These are phyloP conservation scores for Trametes elegans DNA, from an alignment of 768 basidiomycete species.

Conservation along the genomic window DNA sequence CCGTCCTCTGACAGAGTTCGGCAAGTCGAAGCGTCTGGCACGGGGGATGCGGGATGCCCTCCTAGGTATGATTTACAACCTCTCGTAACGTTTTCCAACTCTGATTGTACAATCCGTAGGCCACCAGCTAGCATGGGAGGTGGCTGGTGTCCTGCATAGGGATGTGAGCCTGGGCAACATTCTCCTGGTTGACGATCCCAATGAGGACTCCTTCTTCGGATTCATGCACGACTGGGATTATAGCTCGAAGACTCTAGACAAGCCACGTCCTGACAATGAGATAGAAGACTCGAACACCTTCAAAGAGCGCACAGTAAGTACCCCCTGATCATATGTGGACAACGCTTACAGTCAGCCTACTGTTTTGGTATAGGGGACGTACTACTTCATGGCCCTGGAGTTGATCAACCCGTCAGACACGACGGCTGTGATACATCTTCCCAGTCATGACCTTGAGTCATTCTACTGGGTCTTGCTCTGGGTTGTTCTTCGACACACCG, in stretches of 20 bases:
- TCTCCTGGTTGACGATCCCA: background rate
- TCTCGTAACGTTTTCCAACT: background rate
- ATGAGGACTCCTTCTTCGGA: background rate
- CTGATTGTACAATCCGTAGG: background rate
- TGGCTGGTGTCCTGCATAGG: background rate
- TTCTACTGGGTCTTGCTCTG: slow-evolving; percentile 13
- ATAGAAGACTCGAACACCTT: too few relatives aligned
- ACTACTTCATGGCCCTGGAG: slow-evolving; percentile 7
- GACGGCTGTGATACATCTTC: background rate
- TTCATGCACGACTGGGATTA: background rate
- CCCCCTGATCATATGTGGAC: too few relatives aligned
- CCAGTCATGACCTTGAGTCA: slow-evolving; percentile 10
- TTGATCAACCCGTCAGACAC: background rate
- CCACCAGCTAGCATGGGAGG: background rate
- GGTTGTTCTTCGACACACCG: background rate
- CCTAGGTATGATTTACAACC: background rate
- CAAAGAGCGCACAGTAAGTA: too few relatives aligned
- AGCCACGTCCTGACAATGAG: too few relatives aligned
- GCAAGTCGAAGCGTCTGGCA: slow-evolving; percentile 5
- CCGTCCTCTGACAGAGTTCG: slow-evolving; percentile 1
- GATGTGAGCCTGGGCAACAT: slow-evolving; percentile 1
- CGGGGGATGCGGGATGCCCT: slow-evolving; percentile 10
- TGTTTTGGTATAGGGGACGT: too few relatives aligned
- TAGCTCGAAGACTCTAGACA: too few relatives aligned
- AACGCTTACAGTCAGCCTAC: too few relatives aligned